Percentiles rank a stretch among this genome's conserved stretches.
Conservation (phyloP, 768 basidiomycete species). For the Termitomyces sp. region DNA sequence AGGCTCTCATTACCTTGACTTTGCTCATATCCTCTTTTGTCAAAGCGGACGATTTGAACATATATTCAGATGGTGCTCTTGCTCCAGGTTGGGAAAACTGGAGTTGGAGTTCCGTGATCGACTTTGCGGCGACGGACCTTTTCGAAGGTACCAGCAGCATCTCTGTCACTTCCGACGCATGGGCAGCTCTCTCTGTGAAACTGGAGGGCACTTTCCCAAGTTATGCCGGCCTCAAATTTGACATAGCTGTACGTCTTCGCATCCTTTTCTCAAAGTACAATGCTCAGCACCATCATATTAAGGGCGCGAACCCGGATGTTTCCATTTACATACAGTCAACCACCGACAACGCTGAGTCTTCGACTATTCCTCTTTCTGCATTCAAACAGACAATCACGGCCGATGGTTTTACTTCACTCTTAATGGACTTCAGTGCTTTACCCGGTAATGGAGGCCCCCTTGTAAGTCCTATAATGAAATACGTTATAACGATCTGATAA, state of each 20-base stretch:
- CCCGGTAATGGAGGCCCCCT: conserved; percentile 35
- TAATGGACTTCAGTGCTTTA: conserved; percentile 41
- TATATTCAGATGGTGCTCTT: conserved; percentile 37
- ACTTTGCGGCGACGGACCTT: conserved; percentile 39
- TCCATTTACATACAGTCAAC: conserved; percentile 34
- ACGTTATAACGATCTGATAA: neutral
- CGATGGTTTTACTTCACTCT: conserved; percentile 34
- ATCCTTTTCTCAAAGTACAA: neutral
- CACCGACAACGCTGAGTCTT: conserved; percentile 27
- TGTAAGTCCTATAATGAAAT: conserved; percentile 13
- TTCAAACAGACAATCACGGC: conserved; percentile 32
- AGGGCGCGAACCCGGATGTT: conserved; percentile 42
- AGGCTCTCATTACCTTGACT: conserved; percentile 12
- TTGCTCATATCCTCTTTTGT: conserved; percentile 16
- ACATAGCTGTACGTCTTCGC: conserved; percentile 35
- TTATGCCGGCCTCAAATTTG: conserved; percentile 44
- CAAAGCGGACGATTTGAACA: conserved; percentile 27
- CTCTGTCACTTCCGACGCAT: conserved; percentile 35
- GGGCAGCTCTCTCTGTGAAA: conserved; percentile 42
- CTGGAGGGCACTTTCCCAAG: conserved; percentile 32
- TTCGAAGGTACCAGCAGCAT: conserved; percentile 36
- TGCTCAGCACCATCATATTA: neutral
- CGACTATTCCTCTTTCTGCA: conserved; percentile 35
- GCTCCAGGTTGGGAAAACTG: conserved; percentile 45
- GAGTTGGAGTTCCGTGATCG: conserved; percentile 40